Evolutionary conservation across 108 stramenopile species (phyloP).

Genomic region (Nannochloropsis gaditana): DNA sequence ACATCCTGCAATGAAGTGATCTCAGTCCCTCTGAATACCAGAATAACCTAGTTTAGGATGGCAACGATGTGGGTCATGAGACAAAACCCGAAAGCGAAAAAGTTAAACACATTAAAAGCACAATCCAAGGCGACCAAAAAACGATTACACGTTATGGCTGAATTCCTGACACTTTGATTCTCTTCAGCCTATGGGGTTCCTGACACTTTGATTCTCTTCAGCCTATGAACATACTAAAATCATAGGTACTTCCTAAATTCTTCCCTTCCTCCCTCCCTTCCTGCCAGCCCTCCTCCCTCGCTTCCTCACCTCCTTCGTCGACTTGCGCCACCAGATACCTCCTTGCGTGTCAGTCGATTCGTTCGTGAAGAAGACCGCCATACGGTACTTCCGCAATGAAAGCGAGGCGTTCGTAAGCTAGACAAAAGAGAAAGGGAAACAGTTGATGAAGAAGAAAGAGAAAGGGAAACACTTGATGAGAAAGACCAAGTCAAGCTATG

Average conservation of each 20-base stretch:
- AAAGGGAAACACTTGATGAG: background rate
- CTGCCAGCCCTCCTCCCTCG: background rate
- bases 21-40: background rate
- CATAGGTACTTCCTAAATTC: background rate
- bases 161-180: too few species aligned
- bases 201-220: too few species aligned
- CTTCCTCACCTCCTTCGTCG: background rate
- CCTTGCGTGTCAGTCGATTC: background rate
- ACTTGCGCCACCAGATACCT: background rate
- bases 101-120: too few species aligned
- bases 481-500: too few species aligned
- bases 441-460: background rate
- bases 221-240: too few species aligned
- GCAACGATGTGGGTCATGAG: too few species aligned
- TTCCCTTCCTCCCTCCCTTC: background rate
- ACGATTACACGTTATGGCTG: too few species aligned
- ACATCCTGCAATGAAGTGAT: background rate
- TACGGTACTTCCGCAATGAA: background rate
- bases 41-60: background rate
- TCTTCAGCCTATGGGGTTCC: too few species aligned
- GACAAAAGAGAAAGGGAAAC: background rate
- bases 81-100: too few species aligned
- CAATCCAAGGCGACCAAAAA: too few species aligned
- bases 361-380: conserved; percentile 1
- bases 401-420: background rate